Evolutionary conservation across 208 protist genomes (phyloP).

Genomic region (Leishmania mexicana): DNA sequence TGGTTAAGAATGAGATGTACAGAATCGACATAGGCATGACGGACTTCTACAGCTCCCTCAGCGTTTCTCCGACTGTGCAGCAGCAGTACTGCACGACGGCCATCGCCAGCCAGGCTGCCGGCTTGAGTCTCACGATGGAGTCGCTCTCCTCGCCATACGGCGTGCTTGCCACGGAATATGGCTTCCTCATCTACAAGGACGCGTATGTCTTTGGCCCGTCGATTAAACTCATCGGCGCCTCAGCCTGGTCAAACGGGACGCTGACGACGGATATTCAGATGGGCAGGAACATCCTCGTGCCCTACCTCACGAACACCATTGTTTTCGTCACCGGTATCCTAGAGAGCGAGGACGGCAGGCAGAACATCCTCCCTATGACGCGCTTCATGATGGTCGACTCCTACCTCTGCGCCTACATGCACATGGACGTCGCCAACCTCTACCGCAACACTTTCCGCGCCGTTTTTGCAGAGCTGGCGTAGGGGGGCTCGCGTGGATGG

Average conservation of each 20-base stretch:
- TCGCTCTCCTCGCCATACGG: constrained; percentile 15
- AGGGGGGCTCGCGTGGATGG: neutral
- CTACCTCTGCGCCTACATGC: constrained; percentile 24
- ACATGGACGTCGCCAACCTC: constrained; percentile 7
- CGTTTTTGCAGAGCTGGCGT: constrained; percentile 6
- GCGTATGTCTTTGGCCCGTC: constrained; percentile 23
- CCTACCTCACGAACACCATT: constrained; percentile 21
- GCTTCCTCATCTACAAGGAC: constrained; percentile 29
- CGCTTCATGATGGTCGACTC: constrained; percentile 23
- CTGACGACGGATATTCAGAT: constrained; percentile 16
- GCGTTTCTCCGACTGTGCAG: constrained; percentile 18
- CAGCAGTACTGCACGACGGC: constrained; percentile 25
- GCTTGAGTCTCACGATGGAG: constrained; percentile 32
- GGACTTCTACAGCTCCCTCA: constrained; percentile 22
- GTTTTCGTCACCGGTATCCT: constrained; percentile 26
- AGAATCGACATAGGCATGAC: constrained; percentile 18
- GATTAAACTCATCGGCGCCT: constrained; percentile 27
- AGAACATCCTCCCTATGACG: constrained; percentile 27
- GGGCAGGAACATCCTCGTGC: constrained; percentile 22
- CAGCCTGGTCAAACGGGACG: constrained; percentile 15
- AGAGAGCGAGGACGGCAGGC: neutral
- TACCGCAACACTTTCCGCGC: constrained; percentile 8
- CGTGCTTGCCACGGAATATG: constrained; percentile 12
- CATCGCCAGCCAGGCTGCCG: constrained; percentile 11
- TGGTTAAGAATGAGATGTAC: neutral